phyloP scores from a whole-genome alignment of 805 yeast genomes.

The Scheffersomyces amazonensis region DNA sequence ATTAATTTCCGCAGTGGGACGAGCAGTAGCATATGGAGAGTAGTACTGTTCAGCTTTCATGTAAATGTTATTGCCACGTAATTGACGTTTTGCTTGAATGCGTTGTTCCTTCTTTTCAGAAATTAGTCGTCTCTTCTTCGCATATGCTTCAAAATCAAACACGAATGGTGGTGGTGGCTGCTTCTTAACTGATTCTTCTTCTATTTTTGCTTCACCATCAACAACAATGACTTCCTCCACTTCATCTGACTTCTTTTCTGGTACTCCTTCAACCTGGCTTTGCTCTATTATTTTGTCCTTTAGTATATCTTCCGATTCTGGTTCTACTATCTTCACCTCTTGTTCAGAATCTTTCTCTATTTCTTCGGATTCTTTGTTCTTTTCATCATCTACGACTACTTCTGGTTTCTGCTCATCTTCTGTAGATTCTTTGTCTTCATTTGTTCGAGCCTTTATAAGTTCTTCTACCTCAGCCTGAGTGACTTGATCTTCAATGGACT shows the following conservation, averaged over 20 bases:
- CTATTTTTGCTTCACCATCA: not conserved
- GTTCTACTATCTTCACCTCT: no score
- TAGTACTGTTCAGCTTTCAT: conserved; percentile 36
- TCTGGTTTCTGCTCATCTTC: not conserved
- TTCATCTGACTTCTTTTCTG: not conserved
- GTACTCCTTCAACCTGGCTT: not conserved
- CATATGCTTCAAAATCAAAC: conserved; percentile 59
- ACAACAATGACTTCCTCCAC: not conserved
- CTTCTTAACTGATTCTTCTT: no score
- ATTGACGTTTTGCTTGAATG: conserved; percentile 13
- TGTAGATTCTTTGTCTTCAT: not conserved
- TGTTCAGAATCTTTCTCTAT: not conserved
- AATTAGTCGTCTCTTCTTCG: conserved; percentile 44
- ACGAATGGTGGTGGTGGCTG: conserved; percentile 3
- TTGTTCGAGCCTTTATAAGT: conserved; percentile 2
- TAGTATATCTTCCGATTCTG: not conserved
- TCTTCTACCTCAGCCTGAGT: conserved; percentile 2
- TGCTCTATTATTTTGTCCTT: not conserved
- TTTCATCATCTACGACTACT: not conserved
- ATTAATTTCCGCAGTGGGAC: conserved; percentile 19
- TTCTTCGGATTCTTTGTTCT: not conserved
- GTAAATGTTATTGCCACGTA: conserved; percentile 27
- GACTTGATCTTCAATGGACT: conserved; percentile 17
- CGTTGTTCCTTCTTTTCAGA: conserved; percentile 24
- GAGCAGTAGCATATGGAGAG: conserved; percentile 32